Conservation (phyloP, 345 rosid genomes). For the Clarkia xantiana region DNA sequence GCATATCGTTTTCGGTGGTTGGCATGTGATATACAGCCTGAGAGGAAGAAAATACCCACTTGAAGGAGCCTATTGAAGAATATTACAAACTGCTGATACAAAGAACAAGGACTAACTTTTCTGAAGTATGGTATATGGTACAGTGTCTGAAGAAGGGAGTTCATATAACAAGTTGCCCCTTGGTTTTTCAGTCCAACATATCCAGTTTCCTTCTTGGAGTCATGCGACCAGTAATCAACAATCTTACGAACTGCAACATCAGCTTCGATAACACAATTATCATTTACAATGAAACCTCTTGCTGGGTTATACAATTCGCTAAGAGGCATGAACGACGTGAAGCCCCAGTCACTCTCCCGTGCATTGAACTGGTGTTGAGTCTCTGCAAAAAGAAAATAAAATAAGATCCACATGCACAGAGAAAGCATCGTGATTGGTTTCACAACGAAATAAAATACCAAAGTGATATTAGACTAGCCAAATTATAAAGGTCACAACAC, state of each 20-base stretch:
- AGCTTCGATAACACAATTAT: conserved; percentile 36
- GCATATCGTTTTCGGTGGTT: conserved; percentile 51
- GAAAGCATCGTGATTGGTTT: too few relatives aligned
- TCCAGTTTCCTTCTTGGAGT: conserved; percentile 54
- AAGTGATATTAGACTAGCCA: too few relatives aligned
- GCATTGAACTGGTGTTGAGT: conserved; percentile 43
- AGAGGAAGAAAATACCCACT: conserved; percentile 3
- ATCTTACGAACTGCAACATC: conserved; percentile 38
- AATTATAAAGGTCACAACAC: too few relatives aligned
- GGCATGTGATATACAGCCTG: conserved; percentile 64
- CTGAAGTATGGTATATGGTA: conserved; percentile 49
- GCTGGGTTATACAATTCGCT: conserved; percentile 33
- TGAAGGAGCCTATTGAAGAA: conserved; percentile 1
- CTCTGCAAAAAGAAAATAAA: conserved; percentile 19
- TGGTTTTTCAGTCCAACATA: conserved; percentile 51
- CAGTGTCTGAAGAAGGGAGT: conserved; percentile 42
- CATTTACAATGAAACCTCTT: conserved; percentile 40
- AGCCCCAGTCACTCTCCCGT: conserved; percentile 48
- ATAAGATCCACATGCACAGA: background rate
- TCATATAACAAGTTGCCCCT: conserved; percentile 61
- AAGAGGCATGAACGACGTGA: conserved; percentile 45
- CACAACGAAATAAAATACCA: too few relatives aligned
- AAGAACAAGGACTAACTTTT: conserved; percentile 24
- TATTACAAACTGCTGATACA: background rate
- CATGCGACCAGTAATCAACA: conserved; percentile 42